A percentile compares a stretch with the other conserved stretches of the same genome.
These are phyloP conservation scores for Vitis vinifera DNA, from an alignment of 164 flowering plant genomes.

Conservation along the genomic window ASM3070453v1 NC_081810.1:4119501-4120000, in stretches of 20 bases:
- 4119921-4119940: slow-evolving; percentile 69
- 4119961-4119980: slow-evolving; percentile 57
- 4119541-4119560: too few relatives aligned
- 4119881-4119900: not conserved
- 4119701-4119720: not conserved
- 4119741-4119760: not conserved
- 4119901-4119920: slow-evolving; percentile 74
- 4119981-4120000: slow-evolving; percentile 63
- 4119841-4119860: not conserved
- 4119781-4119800: not conserved
- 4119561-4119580: too few relatives aligned
- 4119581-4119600: too few relatives aligned
- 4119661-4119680: not conserved
- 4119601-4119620: too few relatives aligned
- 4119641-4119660: not conserved
- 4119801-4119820: not conserved
- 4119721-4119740: not conserved
- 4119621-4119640: not conserved
- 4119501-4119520: too few relatives aligned
- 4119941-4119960: slow-evolving; percentile 81
- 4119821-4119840: not conserved
- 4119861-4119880: not conserved
- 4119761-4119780: not conserved
- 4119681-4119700: not conserved
- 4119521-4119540: too few relatives aligned